Base-by-base conservation (phyloP, 2,329 filamentous ascomycete species). In the Fusarium papillatum region DNA sequence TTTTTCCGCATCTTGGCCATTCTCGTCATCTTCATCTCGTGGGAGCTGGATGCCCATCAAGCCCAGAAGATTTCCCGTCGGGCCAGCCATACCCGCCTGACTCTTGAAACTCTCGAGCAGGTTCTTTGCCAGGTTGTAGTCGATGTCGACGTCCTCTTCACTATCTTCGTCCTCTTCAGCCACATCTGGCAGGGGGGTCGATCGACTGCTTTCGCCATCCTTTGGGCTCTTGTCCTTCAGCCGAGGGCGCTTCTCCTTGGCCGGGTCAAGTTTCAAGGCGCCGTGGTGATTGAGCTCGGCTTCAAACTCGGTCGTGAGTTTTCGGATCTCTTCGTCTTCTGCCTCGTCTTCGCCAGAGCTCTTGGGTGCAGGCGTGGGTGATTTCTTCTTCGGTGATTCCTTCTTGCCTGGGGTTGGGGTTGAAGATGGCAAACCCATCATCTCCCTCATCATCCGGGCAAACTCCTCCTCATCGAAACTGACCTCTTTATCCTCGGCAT, bases 41-140 rank as follows among this genome's bases (percentile, higher is more conserved):
- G 96, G 96, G 70, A 98, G 87, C 48, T 91, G 89, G 76, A 98
- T 87, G 1, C 95, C 95, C 93, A 98, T 94, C 85, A 97, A 90
- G 9, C 93, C 93, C 80, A 99, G 89, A 71, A 99, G 86, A 81
- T 98, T 98, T 1, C 96, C 93, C 3, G 94, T 94, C 1, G 97
- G 97, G 0, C 97, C 97, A 38, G 95, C 89, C 87, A 94, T 91
- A 16, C 97, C 97, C 22, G 88, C 95, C 83, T 98, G 96, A 19
- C 94, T 93, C 81, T 98, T 97, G 84, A 99, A 96, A 79, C 95
- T 96, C 83, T 98, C 95, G 2, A 99, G 87, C 66, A 99, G 87
- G 80, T 98, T 98, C 83, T 94, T 95, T 22, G 95, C 95, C 29
- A 99, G 87, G 73, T 97, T 96, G 77, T 95, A 94, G 81, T 98